Conservation (phyloP, 1,139 yeast genomes). For the Insectozyma bohioensis region DNA sequence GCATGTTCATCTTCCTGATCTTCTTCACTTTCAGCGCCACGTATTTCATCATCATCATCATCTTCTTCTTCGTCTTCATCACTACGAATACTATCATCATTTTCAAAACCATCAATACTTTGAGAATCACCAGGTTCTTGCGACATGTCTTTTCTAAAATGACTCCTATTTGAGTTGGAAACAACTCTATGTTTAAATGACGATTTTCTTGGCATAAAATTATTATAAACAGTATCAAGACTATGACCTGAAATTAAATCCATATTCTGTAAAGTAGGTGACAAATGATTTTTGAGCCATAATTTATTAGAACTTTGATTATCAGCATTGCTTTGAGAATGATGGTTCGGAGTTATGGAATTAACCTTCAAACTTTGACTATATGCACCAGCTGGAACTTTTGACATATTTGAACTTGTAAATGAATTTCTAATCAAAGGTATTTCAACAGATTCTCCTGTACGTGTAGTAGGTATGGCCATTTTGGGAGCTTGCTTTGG, state of each 20-base stretch:
- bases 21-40: slow-evolving; percentile 17
- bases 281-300: slow-evolving; percentile 17
- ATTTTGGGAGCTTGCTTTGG: slow-evolving; percentile 73
- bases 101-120: slow-evolving; percentile 5
- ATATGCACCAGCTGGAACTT: slow-evolving; percentile 7
- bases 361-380: slow-evolving; percentile 10
- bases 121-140: slow-evolving; percentile 13
- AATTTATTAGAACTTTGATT: slow-evolving; percentile 8
- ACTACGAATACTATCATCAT: slow-evolving; percentile 9
- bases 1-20: slow-evolving; percentile 53
- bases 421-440: slow-evolving; percentile 43
- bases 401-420: slow-evolving; percentile 13
- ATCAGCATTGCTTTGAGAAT: slow-evolving; percentile 4
- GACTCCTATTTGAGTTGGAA: slow-evolving; percentile 19
- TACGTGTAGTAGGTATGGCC: slow-evolving; percentile 81
- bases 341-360: slow-evolving; percentile 11
- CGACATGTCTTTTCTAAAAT: slow-evolving; percentile 11
- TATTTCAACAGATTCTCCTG: slow-evolving; percentile 78
- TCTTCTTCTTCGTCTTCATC: slow-evolving; percentile 13
- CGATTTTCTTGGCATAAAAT: slow-evolving; percentile 19
- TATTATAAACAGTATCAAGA: slow-evolving; percentile 24
- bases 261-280: slow-evolving; percentile 12
- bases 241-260: slow-evolving; percentile 16
- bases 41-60: slow-evolving; percentile 15
- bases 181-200: slow-evolving; percentile 19